Conservation (phyloP, 2,329 filamentous ascomycete species). For the Cryphonectria radicalis region DNA sequence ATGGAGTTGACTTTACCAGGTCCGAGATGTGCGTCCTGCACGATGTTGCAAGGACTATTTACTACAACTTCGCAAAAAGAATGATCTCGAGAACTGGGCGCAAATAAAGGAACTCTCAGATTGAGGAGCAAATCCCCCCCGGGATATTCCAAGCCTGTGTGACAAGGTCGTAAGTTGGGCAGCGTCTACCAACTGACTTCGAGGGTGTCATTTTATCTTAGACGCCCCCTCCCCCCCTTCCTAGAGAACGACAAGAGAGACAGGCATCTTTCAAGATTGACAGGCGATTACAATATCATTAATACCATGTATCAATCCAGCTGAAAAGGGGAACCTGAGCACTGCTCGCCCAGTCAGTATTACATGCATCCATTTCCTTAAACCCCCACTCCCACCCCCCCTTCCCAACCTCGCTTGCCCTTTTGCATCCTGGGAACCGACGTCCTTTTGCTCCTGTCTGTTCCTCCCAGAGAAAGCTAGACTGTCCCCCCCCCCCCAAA, state of each 20-base stretch:
- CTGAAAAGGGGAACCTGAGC: conserved; percentile 1
- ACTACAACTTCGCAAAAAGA: too few relatives aligned
- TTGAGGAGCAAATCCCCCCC: too few relatives aligned
- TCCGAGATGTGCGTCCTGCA: too few relatives aligned
- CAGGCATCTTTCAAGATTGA: not conserved
- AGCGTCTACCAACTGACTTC: too few relatives aligned
- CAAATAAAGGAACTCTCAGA: too few relatives aligned
- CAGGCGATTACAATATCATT: conserved; percentile 5
- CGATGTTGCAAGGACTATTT: too few relatives aligned
- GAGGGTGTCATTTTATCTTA: too few relatives aligned
- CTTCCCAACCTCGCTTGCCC: not conserved
- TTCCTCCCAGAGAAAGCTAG: not conserved
- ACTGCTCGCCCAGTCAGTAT: conserved; percentile 9
- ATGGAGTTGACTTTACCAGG: too few relatives aligned
- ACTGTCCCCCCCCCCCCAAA: not conserved
- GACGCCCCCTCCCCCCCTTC: too few relatives aligned
- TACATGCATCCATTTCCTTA: not conserved
- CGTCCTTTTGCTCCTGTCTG: not conserved
- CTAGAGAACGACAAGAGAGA: not conserved
- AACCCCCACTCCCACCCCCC: not conserved
- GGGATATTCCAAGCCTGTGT: too few relatives aligned
- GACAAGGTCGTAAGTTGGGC: too few relatives aligned
- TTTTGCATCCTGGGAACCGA: not conserved
- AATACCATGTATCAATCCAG: not conserved
- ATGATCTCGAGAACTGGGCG: too few relatives aligned